These are phyloP conservation scores for Solanum medicagineum DNA, from an alignment of 257 asterid species.

Conservation along the genomic window DNA sequence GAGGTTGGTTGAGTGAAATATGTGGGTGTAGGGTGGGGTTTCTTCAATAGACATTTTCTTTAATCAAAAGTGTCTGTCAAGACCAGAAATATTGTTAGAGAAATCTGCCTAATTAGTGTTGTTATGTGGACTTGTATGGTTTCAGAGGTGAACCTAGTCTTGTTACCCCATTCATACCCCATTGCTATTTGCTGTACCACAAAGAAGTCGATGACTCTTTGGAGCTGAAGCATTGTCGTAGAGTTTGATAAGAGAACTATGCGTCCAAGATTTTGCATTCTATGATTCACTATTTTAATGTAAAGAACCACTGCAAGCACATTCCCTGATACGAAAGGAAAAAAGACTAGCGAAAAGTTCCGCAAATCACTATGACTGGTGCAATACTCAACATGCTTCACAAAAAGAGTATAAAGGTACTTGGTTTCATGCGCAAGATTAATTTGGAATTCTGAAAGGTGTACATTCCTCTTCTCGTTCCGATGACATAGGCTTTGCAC, in stretches of 20 bases:
- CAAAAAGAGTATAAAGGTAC: background rate
- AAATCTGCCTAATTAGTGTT: background rate
- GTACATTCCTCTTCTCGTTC: background rate
- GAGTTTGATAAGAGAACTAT: background rate
- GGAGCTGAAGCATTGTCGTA: background rate
- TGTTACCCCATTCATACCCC: background rate
- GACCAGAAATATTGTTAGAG: background rate
- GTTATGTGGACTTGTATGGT: background rate
- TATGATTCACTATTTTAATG: background rate
- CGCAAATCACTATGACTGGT: background rate
- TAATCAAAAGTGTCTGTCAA: background rate
- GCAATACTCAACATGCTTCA: background rate
- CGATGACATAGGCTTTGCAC: background rate
- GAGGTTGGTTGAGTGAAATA: background rate
- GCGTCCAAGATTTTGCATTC: background rate
- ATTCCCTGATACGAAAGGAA: background rate
- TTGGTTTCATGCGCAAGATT: background rate
- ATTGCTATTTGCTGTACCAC: background rate
- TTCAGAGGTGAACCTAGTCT: background rate
- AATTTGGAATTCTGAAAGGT: background rate
- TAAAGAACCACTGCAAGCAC: background rate
- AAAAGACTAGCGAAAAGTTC: background rate
- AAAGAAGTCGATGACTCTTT: background rate
- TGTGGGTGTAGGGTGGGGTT: background rate
- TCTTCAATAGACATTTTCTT: background rate